phyloP scores from a whole-genome alignment of 2,329 filamentous ascomycete species.

The Colletotrichum falcatum region DNA sequence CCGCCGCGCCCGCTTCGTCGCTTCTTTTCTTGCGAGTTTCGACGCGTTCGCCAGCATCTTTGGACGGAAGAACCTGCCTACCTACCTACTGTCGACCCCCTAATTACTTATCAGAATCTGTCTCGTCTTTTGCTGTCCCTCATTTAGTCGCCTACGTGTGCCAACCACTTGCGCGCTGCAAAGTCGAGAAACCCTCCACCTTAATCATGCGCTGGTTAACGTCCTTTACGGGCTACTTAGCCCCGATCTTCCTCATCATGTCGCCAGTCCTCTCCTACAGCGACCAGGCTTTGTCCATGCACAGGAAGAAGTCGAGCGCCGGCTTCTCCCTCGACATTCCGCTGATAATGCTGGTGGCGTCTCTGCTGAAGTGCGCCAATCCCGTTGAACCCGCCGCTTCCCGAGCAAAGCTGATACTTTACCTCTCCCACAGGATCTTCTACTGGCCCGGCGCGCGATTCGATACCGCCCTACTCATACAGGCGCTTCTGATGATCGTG shows the following conservation, averaged over 20 bases:
- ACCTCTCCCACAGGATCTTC: conserved; percentile 66
- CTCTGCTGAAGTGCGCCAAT: conserved; percentile 67
- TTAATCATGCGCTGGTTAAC: conserved; percentile 35
- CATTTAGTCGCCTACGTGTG: background rate
- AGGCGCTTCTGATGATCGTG: conserved; percentile 74
- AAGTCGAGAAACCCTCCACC: background rate
- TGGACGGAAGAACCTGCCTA: background rate
- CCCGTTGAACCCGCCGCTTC: background rate
- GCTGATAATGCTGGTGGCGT: conserved; percentile 78
- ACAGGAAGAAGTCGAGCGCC: conserved; percentile 71
- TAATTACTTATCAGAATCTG: background rate
- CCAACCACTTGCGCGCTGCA: conserved; percentile 2
- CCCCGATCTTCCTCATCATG: conserved; percentile 72
- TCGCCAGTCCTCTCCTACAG: conserved; percentile 75
- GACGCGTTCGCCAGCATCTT: conserved; percentile 27
- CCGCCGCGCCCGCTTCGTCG: conserved; percentile 30
- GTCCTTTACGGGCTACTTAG: conserved; percentile 64
- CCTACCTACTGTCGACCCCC: background rate
- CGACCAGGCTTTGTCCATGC: conserved; percentile 75
- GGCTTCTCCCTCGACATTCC: conserved; percentile 79
- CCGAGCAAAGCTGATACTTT: conserved; percentile 29
- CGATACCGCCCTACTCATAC: conserved; percentile 71
- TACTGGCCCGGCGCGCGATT: conserved; percentile 77
- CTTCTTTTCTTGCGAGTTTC: conserved; percentile 29
- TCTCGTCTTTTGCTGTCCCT: background rate